A percentile compares a stretch with the other conserved stretches of the same genome.
Evolutionary conservation across 1,284 basidiomycete genomes (phyloP).

Genomic region (Microbotryum lychnidis-dioicae): DNA sequence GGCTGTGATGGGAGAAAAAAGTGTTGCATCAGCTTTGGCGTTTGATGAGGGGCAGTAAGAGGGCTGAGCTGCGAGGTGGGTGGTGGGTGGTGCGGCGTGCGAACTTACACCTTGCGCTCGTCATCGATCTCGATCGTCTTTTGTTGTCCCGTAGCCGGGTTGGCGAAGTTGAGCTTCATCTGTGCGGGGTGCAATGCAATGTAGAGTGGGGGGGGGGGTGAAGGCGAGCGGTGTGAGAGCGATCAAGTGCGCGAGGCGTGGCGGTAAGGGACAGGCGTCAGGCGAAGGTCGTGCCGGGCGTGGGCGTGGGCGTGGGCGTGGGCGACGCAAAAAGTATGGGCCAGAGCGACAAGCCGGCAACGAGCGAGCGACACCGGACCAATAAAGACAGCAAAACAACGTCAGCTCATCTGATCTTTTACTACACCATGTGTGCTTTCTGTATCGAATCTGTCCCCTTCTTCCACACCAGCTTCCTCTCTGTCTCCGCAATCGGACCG

Average conservation of each 20-base stretch:
- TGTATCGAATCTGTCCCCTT: too few relatives aligned
- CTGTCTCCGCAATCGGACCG: too few relatives aligned
- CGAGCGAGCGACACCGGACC: too few relatives aligned
- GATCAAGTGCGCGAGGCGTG: not conserved
- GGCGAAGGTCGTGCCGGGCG: too few relatives aligned
- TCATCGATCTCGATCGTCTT: conserved; percentile 92
- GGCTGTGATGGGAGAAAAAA: conserved; percentile 7
- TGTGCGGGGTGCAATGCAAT: not conserved
- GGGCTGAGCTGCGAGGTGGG: not conserved
- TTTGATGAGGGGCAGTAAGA: too few relatives aligned
- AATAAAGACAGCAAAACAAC: too few relatives aligned
- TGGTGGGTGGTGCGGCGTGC: not conserved
- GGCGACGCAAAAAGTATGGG: too few relatives aligned
- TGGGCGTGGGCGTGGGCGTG: too few relatives aligned
- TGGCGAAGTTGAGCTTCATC: conserved; percentile 98
- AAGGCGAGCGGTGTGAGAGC: not conserved
- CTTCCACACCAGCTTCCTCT: too few relatives aligned
- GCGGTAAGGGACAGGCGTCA: not conserved
- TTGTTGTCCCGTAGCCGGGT: conserved; percentile 85
- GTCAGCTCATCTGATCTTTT: not conserved
- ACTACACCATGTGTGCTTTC: too few relatives aligned
- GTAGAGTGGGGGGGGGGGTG: not conserved
- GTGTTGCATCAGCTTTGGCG: not conserved
- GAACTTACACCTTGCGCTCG: conserved; percentile 72
- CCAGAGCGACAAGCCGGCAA: too few relatives aligned